A percentile compares a stretch with the other conserved stretches of the same genome.
These are phyloP conservation scores for Salix udensis DNA, from an alignment of 345 rosid species.

Conservation along the genomic window DNA sequence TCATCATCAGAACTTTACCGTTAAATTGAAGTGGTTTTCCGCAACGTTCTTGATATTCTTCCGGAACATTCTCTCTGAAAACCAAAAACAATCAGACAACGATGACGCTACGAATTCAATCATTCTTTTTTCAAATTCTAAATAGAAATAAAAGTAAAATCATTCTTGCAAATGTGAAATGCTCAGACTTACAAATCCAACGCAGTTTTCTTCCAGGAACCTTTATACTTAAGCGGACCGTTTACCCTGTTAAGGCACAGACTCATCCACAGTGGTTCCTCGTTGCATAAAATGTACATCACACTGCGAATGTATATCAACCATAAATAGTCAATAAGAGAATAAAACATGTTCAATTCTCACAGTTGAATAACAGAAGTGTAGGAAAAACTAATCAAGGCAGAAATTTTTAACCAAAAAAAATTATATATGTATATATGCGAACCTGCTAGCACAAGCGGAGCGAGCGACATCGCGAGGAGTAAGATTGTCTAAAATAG, in stretches of 20 bases:
- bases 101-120: neutral
- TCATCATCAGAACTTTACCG: conserved; percentile 37
- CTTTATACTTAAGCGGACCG: conserved; percentile 58
- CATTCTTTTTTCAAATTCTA: neutral
- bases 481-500: conserved; percentile 54
- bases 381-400: neutral
- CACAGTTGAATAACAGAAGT: neutral
- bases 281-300: conserved; percentile 79
- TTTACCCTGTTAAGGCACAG: conserved; percentile 50
- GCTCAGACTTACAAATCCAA: conserved; percentile 49
- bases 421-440: neutral
- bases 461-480: conserved; percentile 74
- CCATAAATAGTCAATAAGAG: neutral
- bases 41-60: conserved; percentile 32
- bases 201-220: conserved; percentile 85
- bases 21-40: conserved; percentile 52
- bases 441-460: conserved; percentile 89
- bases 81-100: conserved; percentile 2
- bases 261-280: conserved; percentile 93
- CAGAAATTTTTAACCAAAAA: neutral
- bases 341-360: neutral
- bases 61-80: conserved; percentile 58
- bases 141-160: neutral
- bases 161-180: neutral
- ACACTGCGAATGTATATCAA: conserved; percentile 42